These are phyloP conservation scores for Picochlorum costavermella DNA, from an alignment of 139 green algal species.

Conservation along the genomic window DNA sequence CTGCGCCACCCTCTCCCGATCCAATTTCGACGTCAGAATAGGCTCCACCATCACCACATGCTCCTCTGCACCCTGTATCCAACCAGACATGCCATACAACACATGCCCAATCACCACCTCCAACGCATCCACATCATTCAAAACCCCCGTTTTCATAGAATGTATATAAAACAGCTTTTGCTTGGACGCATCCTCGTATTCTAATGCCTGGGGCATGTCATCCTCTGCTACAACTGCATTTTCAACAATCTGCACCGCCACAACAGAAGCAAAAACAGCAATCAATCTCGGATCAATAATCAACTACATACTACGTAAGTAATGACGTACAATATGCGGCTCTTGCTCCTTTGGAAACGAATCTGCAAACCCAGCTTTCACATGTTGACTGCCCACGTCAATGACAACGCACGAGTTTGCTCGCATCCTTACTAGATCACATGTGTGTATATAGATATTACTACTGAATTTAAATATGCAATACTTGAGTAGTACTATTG, in stretches of 20 bases:
- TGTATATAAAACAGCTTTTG: background rate
- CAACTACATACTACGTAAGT: too few species aligned
- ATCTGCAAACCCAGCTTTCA: constrained; percentile 14
- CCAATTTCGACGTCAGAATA: constrained; percentile 41
- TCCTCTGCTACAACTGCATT: constrained; percentile 9
- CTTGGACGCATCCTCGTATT: background rate
- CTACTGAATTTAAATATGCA: too few species aligned
- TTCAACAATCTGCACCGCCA: background rate
- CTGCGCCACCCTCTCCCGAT: constrained; percentile 63
- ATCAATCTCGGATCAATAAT: too few species aligned
- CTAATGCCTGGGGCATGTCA: background rate
- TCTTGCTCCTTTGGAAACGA: constrained; percentile 12
- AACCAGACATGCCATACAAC: constrained; percentile 65
- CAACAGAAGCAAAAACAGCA: too few species aligned
- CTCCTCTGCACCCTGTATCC: constrained; percentile 57
- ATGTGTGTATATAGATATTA: too few species aligned
- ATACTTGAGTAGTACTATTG: too few species aligned
- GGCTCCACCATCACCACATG: constrained; percentile 61
- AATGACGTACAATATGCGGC: constrained; percentile 1
- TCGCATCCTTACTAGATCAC: background rate
- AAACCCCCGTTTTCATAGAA: constrained; percentile 25
- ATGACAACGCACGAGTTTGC: constrained; percentile 8
- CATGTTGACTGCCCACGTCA: constrained; percentile 5
- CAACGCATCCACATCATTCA: constrained; percentile 49
- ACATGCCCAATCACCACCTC: constrained; percentile 58